Evolutionary conservation across 2,329 filamentous ascomycete genomes (phyloP).

Genomic region (Chaetomium olivaceum): DNA sequence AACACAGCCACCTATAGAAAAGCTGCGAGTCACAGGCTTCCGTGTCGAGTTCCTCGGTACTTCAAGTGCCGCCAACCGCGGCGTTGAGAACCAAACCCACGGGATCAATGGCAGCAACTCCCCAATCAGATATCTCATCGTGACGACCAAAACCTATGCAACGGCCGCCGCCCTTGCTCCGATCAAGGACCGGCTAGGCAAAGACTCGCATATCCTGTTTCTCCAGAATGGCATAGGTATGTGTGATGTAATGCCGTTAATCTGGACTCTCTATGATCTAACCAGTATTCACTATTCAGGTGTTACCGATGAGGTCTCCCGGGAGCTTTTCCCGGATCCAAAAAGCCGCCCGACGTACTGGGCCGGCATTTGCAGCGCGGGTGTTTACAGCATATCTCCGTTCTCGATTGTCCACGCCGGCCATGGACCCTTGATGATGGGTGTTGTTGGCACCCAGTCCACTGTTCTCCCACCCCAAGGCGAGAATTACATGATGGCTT

Average conservation of each 20-base stretch:
- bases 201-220: constrained; percentile 57
- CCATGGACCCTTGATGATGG: constrained; percentile 27
- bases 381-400: constrained; percentile 31
- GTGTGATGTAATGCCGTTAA: neutral
- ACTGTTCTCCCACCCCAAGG: neutral
- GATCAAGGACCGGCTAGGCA: constrained; percentile 31
- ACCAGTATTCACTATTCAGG: neutral
- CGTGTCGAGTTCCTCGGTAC: constrained; percentile 2
- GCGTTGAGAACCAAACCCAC: neutral
- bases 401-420: constrained; percentile 38
- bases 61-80: neutral
- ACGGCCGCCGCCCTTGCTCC: constrained; percentile 12
- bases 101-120: neutral
- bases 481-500: neutral
- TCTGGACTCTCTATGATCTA: neutral
- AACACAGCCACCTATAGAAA: too few species aligned
- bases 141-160: constrained; percentile 62
- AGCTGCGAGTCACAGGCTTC: neutral
- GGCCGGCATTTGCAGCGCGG: constrained; percentile 26
- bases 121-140: constrained; percentile 62
- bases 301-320: constrained; percentile 9
- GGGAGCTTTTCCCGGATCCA: constrained; percentile 10
- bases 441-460: neutral
- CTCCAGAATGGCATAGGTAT: constrained; percentile 71
- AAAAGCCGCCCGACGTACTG: constrained; percentile 18